phyloP scores from a whole-genome alignment of 2,329 filamentous ascomycete species.

The Claviceps spartinae region DNA sequence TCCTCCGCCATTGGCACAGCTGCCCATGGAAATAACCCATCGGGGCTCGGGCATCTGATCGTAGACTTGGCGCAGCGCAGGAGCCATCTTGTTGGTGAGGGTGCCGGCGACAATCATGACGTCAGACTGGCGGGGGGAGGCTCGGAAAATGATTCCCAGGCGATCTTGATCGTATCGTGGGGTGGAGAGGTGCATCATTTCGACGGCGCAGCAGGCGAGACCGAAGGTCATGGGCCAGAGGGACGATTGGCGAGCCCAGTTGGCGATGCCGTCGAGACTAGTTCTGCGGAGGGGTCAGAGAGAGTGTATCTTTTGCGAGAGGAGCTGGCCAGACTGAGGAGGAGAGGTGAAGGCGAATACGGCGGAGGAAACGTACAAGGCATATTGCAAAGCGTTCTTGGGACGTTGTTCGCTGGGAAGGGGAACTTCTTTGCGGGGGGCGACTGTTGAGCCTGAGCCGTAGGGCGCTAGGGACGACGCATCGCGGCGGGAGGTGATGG shows the following conservation, averaged over 20 bases:
- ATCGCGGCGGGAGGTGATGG: slow-evolving; percentile 48
- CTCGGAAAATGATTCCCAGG: slow-evolving; percentile 80
- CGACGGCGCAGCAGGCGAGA: slow-evolving; percentile 76
- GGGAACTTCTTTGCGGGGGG: slow-evolving; percentile 56
- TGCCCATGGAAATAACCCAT: slow-evolving; percentile 77
- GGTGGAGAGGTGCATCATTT: slow-evolving; percentile 87
- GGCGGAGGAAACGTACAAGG: slow-evolving; percentile 48
- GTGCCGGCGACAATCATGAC: slow-evolving; percentile 92
- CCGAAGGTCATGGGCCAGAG: slow-evolving; percentile 85
- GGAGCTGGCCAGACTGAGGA: background rate
- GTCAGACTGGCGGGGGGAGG: slow-evolving; percentile 75
- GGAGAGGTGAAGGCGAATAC: background rate
- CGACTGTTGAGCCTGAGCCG: slow-evolving; percentile 37
- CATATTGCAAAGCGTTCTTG: slow-evolving; percentile 73
- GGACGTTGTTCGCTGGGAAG: slow-evolving; percentile 66
- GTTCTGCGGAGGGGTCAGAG: slow-evolving; percentile 37
- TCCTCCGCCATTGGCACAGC: slow-evolving; percentile 71
- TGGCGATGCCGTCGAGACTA: slow-evolving; percentile 64
- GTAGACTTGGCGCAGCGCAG: slow-evolving; percentile 79
- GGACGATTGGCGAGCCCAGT: slow-evolving; percentile 75
- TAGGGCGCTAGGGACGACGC: slow-evolving; percentile 44
- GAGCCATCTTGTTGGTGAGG: slow-evolving; percentile 92
- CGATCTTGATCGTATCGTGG: slow-evolving; percentile 84
- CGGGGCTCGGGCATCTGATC: slow-evolving; percentile 90
- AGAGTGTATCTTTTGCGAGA: no score